These are phyloP conservation scores for Penicillium sclerotigenum DNA, from an alignment of 2,329 filamentous ascomycete genomes.

Conservation along the genomic window DNA sequence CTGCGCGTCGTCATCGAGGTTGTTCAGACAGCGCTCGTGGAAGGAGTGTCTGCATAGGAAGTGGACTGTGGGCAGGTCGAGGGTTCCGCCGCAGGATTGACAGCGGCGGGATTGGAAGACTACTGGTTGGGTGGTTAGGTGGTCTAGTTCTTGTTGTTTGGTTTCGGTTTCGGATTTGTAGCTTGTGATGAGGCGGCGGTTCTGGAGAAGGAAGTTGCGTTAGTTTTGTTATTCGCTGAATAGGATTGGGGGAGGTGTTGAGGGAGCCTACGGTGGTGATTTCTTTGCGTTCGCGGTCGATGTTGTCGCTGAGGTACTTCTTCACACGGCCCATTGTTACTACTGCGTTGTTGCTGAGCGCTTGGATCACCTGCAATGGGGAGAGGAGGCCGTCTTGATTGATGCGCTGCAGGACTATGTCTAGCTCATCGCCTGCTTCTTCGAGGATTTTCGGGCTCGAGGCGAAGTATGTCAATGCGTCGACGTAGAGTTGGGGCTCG, in stretches of 20 bases:
- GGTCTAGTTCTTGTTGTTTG: constrained; percentile 73
- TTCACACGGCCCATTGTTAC: constrained; percentile 98
- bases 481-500: constrained; percentile 87
- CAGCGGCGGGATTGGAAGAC: constrained; percentile 91
- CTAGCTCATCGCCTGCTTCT: constrained; percentile 83
- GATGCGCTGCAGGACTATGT: constrained; percentile 76
- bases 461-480: constrained; percentile 89
- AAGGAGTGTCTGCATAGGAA: constrained; percentile 97
- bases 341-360: constrained; percentile 72
- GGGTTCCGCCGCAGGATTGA: constrained; percentile 69
- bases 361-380: constrained; percentile 93
- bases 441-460: constrained; percentile 76
- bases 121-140: constrained; percentile 73
- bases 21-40: constrained; percentile 83
- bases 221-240: constrained; percentile 10
- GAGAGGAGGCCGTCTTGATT: constrained; percentile 91
- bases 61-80: constrained; percentile 88
- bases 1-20: constrained; percentile 64
- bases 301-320: constrained; percentile 82
- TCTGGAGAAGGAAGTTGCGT: constrained; percentile 47
- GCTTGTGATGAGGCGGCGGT: constrained; percentile 75
- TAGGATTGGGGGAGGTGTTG: neutral
- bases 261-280: constrained; percentile 58
- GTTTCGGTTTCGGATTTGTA: constrained; percentile 80
- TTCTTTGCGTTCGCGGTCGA: constrained; percentile 81